Base-by-base conservation (phyloP, 2,329 filamentous ascomycete species). In the Ophiognomonia clavigignenti-juglandacearum region DNA sequence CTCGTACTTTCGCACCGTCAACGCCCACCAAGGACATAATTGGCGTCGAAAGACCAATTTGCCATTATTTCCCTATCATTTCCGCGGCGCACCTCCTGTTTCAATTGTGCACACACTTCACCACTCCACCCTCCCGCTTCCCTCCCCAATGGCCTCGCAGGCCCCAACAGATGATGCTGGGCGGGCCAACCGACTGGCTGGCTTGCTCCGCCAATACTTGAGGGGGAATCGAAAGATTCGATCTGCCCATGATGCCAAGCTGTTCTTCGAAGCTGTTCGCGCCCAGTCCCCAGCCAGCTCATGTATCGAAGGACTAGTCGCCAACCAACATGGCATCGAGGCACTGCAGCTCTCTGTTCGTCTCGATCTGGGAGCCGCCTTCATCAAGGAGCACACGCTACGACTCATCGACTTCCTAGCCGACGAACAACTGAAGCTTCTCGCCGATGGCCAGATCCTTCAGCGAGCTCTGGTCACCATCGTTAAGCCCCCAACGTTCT, bases 401-500 rank as follows among this genome's bases (percentile, higher is more conserved):
- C 53, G 56, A 0, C 66, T 75, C 35, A 48, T 75, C 19, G 47
- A 32, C 0, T 72, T 66, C 48, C 48, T 77, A 1, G 59, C 65
- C 0, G 61, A 71, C 38, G 68, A 72, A 1, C 59, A 54, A 0
- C 53, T 82, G 38, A 77, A 75, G 50, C 61, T 68, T 23, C 56
- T 80, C 2, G 72, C 68, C 45, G 67, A 68, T 42, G 79, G 79
- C 1, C 63, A 71, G 11, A 67, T 78, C 32, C 61, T 82, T 3
- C 61, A 65, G 26, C 62, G 69, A 13, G 39, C 82, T 3, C 56
- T 82, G 2, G 50, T 65, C 0, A 61, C 64, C 1, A 62, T 83
- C 3, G 59, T 75, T 2, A 63, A 77, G 1, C 80, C 80, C 0
- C 70, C 72, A 0, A 74, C 73, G 0, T 65, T 82, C 11, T 83